A percentile compares a stretch with the other conserved stretches of the same genome.
Conservation (phyloP, 768 basidiomycete genomes). For the Leucocoprinus birnbaumii region DNA sequence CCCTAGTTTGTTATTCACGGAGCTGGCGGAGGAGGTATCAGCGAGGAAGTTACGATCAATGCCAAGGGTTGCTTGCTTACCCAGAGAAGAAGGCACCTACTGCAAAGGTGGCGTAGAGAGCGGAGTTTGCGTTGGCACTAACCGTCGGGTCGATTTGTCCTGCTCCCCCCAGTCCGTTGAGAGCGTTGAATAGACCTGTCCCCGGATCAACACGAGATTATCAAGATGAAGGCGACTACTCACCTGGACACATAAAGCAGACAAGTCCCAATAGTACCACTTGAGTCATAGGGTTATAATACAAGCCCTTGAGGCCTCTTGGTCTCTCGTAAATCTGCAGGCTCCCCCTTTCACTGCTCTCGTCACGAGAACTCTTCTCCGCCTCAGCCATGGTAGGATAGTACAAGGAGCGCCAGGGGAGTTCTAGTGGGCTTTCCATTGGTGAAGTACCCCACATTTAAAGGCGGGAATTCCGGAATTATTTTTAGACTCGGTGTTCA, state of each 20-base stretch:
- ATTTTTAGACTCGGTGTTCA: neutral
- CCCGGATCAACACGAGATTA: conserved; percentile 8
- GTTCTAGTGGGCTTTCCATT: neutral
- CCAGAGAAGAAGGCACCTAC: conserved; percentile 48
- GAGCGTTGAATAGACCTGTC: conserved; percentile 71
- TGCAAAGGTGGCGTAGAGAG: conserved; percentile 56
- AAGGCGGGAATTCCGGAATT: neutral
- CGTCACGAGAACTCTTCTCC: conserved; percentile 7
- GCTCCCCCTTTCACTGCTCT: conserved; percentile 21
- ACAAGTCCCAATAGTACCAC: conserved; percentile 66
- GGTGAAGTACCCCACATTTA: neutral
- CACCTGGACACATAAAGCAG: conserved; percentile 61
- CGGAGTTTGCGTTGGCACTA: conserved; percentile 66
- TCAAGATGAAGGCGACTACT: conserved; percentile 14
- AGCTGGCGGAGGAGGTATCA: conserved; percentile 32
- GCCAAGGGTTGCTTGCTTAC: conserved; percentile 27
- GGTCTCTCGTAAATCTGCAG: conserved; percentile 42
- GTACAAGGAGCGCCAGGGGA: neutral
- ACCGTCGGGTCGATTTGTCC: conserved; percentile 66
- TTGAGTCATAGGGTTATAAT: conserved; percentile 58
- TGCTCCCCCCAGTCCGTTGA: conserved; percentile 77
- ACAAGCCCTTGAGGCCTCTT: conserved; percentile 50
- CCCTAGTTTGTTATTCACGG: conserved; percentile 78
- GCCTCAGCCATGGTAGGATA: conserved; percentile 1
- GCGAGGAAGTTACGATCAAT: neutral